Conservation (phyloP, 768 basidiomycete genomes). For the Amyloporia xantha region DNA sequence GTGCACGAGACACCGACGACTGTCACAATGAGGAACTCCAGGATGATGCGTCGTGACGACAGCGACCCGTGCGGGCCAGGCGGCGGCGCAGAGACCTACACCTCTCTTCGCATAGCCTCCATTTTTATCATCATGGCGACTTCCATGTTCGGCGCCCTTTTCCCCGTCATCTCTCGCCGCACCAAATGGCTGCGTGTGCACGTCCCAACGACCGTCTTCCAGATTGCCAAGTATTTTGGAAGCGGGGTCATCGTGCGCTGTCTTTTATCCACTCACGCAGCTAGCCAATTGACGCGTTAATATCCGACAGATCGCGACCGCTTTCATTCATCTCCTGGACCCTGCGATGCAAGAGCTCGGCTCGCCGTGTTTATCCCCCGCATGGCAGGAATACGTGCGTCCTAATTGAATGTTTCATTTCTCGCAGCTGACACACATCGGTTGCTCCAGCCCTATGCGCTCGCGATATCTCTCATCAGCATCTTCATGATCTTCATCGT, state of each 20-base stretch:
- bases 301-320: conserved; percentile 67
- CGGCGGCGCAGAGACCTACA: conserved; percentile 42
- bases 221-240: conserved; percentile 88
- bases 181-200: conserved; percentile 37
- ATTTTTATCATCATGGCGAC: conserved; percentile 67
- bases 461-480: conserved; percentile 74
- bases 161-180: conserved; percentile 60
- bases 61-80: conserved; percentile 39
- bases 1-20: background rate
- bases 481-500: conserved; percentile 81
- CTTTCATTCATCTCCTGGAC: conserved; percentile 77
- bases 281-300: background rate
- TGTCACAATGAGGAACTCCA: background rate
- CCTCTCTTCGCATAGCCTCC: conserved; percentile 58
- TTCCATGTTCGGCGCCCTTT: conserved; percentile 55
- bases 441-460: conserved; percentile 62
- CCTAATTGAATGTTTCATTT: conserved; percentile 1
- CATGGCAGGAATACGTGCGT: conserved; percentile 74
- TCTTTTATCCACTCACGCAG: background rate
- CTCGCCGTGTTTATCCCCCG: conserved; percentile 60
- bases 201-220: conserved; percentile 57
- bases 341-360: conserved; percentile 69
- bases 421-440: background rate
- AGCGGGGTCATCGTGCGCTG: conserved; percentile 76
- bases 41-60: conserved; percentile 9